Evolutionary conservation across 2,329 filamentous ascomycete species (phyloP).

Genomic region (Fusarium citri): DNA sequence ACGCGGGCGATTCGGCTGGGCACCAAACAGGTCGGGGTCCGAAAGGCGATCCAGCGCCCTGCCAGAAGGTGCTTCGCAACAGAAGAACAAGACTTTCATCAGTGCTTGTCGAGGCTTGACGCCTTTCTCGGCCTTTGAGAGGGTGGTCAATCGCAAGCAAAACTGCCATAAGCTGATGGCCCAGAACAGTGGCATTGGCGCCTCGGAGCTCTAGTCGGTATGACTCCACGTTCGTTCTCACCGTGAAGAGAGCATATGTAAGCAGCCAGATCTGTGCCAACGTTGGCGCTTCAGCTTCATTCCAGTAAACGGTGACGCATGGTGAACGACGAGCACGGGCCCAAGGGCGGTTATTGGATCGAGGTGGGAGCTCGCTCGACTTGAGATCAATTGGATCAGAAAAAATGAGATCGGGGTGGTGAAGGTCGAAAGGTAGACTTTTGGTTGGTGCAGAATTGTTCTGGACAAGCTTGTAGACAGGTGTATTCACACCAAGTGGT

Average conservation of each 20-base stretch:
- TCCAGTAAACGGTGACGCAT: slow-evolving; percentile 59
- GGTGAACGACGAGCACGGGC: slow-evolving; percentile 66
- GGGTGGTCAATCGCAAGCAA: slow-evolving; percentile 64
- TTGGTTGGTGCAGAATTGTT: slow-evolving; percentile 46
- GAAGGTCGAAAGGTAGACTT: slow-evolving; percentile 47
- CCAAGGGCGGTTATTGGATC: slow-evolving; percentile 68
- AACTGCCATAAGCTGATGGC: slow-evolving; percentile 58
- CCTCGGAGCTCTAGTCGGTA: slow-evolving; percentile 61
- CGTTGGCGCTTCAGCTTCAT: slow-evolving; percentile 54
- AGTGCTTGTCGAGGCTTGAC: slow-evolving; percentile 33
- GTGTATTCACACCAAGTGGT: slow-evolving; percentile 29
- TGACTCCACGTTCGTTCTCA: slow-evolving; percentile 61
- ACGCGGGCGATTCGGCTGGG: slow-evolving; percentile 57
- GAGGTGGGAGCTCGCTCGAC: slow-evolving; percentile 61
- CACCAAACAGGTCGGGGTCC: slow-evolving; percentile 73
- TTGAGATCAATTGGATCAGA: slow-evolving; percentile 60
- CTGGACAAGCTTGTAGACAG: slow-evolving; percentile 53
- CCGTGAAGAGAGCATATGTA: slow-evolving; percentile 63
- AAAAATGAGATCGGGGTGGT: slow-evolving; percentile 56
- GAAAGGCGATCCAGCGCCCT: slow-evolving; percentile 75
- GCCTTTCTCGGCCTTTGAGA: slow-evolving; percentile 49
- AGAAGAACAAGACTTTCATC: slow-evolving; percentile 55
- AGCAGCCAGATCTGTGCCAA: slow-evolving; percentile 65
- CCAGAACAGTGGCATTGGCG: slow-evolving; percentile 49
- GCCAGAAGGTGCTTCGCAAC: slow-evolving; percentile 73